phyloP scores from a whole-genome alignment of 257 asterid genomes.

The Oldenlandia corymbosa region DNA sequence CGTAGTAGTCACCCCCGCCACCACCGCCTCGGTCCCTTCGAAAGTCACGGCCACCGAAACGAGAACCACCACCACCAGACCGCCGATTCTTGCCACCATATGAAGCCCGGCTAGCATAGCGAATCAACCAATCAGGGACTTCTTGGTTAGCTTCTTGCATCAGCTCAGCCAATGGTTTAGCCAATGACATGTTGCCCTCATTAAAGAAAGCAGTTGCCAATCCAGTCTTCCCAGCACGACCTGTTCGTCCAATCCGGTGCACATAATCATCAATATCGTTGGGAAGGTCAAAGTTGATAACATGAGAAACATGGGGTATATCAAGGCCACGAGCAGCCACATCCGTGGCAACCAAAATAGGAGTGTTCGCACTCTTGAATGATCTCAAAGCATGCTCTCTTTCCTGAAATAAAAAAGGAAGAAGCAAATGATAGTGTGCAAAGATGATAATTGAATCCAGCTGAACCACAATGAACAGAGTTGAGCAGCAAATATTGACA shows the following conservation, averaged over 20 bases:
- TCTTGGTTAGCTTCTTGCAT: conserved; percentile 86
- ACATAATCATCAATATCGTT: conserved; percentile 83
- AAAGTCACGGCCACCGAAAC: conserved; percentile 76
- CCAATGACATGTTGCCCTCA: conserved; percentile 56
- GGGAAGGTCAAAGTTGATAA: conserved; percentile 80
- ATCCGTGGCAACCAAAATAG: conserved; percentile 85
- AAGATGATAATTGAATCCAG: no score
- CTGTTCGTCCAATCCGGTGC: conserved; percentile 85
- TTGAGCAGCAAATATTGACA: neutral
- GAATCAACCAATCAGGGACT: conserved; percentile 81
- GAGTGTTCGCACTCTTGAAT: conserved; percentile 75
- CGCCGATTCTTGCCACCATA: conserved; percentile 54
- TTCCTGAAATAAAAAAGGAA: conserved; percentile 61
- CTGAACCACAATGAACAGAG: neutral
- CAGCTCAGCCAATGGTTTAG: conserved; percentile 59
- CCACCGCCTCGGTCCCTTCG: conserved; percentile 59
- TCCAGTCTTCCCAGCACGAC: conserved; percentile 88
- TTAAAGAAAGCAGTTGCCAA: conserved; percentile 85
- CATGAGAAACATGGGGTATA: conserved; percentile 79
- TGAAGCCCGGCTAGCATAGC: conserved; percentile 55
- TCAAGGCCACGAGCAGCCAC: conserved; percentile 96
- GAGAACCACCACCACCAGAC: conserved; percentile 52
- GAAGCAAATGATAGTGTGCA: neutral
- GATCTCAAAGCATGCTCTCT: conserved; percentile 75
- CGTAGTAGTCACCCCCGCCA: conserved; percentile 34